A percentile compares a stretch with the other conserved stretches of the same genome.
Evolutionary conservation across 23 red algal genomes (phyloP).

Genomic region (Gracilaria domingensis): DNA sequence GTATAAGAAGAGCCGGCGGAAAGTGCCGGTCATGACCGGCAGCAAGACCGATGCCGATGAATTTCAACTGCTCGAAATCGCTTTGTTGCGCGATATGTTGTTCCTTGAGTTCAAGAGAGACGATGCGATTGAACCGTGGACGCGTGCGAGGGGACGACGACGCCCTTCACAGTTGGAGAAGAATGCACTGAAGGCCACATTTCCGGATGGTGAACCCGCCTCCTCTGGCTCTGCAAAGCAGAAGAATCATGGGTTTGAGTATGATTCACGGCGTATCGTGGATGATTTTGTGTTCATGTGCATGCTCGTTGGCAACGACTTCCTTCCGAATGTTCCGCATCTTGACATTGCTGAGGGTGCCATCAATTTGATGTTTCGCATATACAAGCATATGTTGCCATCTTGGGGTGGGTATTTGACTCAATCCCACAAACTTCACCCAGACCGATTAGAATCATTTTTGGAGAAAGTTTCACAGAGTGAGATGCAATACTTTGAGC

Average conservation of each 20-base stretch:
- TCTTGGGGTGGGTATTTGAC: constrained; percentile 95
- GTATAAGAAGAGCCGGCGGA: constrained; percentile 47
- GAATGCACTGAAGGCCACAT: constrained; percentile 32
- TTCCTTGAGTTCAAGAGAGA: constrained; percentile 83
- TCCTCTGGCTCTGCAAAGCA: neutral
- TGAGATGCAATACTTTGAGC: constrained; percentile 89
- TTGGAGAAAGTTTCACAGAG: constrained; percentile 70
- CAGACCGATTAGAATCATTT: constrained; percentile 90
- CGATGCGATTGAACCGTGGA: constrained; percentile 40
- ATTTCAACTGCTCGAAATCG: constrained; percentile 92
- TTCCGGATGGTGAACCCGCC: constrained; percentile 1
- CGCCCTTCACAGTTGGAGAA: constrained; percentile 46
- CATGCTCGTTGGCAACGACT: constrained; percentile 99
- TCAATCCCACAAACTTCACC: constrained; percentile 79
- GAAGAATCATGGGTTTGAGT: constrained; percentile 7
- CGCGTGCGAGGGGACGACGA: neutral
- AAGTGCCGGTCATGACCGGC: constrained; percentile 71
- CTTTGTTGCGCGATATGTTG: constrained; percentile 92
- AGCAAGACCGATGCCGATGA: constrained; percentile 72
- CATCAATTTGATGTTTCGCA: constrained; percentile 90
- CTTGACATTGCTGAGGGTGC: constrained; percentile 97
- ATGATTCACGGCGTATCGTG: constrained; percentile 83
- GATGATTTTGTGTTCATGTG: constrained; percentile 99
- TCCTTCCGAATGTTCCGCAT: constrained; percentile 92
- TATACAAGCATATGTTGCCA: constrained; percentile 94